Evolutionary conservation across 805 yeast genomes (phyloP).

Genomic region (Tetrapisispora taiwanensis): DNA sequence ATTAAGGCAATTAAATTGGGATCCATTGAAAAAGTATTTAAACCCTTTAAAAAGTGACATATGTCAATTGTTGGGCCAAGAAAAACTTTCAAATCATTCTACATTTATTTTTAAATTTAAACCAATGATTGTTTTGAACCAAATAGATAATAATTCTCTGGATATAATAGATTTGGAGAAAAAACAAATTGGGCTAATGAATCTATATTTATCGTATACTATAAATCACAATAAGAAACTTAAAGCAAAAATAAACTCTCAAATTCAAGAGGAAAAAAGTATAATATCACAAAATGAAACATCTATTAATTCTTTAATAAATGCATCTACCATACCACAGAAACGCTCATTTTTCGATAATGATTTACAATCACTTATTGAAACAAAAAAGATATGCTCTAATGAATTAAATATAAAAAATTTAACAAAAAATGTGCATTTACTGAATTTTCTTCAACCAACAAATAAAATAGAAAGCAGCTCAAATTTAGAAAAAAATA

Average conservation of each 20-base stretch:
- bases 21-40: constrained; percentile 10
- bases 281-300: neutral
- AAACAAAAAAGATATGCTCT: constrained; percentile 5
- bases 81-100: no score
- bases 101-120: neutral
- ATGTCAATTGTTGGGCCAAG: neutral
- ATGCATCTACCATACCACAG: constrained; percentile 14
- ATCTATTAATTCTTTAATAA: neutral
- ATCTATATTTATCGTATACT: neutral
- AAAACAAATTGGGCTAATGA: constrained; percentile 6
- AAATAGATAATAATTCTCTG: constrained; percentile 2
- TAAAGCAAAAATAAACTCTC: neutral
- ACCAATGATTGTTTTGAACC: constrained; percentile 1
- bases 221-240: no score
- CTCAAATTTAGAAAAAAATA: no score
- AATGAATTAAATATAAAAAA: neutral
- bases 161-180: constrained; percentile 11
- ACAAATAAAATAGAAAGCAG: no score
- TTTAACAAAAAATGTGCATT: neutral
- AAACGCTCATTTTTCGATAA: constrained; percentile 19
- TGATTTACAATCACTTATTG: constrained; percentile 11
- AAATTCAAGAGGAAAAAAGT: neutral
- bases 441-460: neutral
- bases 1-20: constrained; percentile 10
- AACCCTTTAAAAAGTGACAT: neutral